phyloP scores from a whole-genome alignment of 2,329 filamentous ascomycete species.

The Exophiala aquamarina region DNA sequence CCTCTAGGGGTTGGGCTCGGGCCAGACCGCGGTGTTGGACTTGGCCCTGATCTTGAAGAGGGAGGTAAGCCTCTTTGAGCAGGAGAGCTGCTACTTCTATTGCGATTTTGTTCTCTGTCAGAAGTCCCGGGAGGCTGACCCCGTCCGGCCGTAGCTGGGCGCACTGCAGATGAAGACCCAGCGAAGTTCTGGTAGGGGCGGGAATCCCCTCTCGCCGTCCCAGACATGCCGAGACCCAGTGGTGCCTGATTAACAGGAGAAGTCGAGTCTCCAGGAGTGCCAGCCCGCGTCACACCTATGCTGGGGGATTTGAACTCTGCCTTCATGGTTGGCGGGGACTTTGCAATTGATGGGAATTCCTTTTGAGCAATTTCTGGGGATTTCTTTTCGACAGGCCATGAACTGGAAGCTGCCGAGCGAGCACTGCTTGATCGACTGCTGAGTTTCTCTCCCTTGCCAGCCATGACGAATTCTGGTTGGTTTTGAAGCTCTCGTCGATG shows the following conservation, averaged over 20 bases:
- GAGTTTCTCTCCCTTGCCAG: conserved; percentile 26
- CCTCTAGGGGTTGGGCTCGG: conserved; percentile 13
- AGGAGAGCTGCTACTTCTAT: conserved; percentile 16
- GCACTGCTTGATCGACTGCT: conserved; percentile 25
- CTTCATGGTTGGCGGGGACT: conserved; percentile 18
- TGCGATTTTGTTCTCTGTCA: conserved; percentile 5
- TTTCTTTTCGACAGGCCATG: conserved; percentile 10
- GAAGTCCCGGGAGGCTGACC: conserved; percentile 12
- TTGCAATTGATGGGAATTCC: conserved; percentile 13
- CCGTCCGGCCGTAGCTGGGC: conserved; percentile 14
- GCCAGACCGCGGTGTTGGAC: conserved; percentile 12
- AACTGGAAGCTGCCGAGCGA: conserved; percentile 19
- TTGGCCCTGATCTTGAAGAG: conserved; percentile 13
- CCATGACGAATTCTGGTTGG: conserved; percentile 28
- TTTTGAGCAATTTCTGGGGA: conserved; percentile 12
- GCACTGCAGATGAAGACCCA: conserved; percentile 12
- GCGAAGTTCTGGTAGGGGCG: conserved; percentile 23
- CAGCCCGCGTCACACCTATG: conserved; percentile 22
- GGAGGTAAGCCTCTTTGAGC: conserved; percentile 15
- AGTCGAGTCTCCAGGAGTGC: conserved; percentile 16
- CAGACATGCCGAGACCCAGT: conserved; percentile 7
- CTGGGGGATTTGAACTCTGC: conserved; percentile 21
- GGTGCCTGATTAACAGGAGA: not conserved
- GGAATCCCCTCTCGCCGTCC: conserved; percentile 4
- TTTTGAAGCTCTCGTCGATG: conserved; percentile 22